Percentiles rank a stretch among this genome's conserved stretches.
Conservation (phyloP, 371 early-diverging fungal genomes). For the Conidiobolus incongruus region DNA sequence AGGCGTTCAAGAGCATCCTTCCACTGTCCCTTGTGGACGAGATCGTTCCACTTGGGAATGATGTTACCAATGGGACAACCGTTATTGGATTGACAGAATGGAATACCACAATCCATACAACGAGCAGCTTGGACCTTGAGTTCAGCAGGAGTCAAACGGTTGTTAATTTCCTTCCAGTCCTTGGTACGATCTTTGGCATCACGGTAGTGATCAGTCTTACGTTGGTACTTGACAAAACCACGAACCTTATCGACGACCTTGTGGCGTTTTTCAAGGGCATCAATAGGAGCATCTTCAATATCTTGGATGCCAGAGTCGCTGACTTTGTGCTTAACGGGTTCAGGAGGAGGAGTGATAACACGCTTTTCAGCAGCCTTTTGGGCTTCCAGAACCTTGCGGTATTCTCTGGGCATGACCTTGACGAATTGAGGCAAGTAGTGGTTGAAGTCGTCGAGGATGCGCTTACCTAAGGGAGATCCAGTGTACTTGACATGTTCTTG, state of each 20-base stretch:
- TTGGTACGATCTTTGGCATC: constrained; percentile 48
- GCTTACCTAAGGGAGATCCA: constrained; percentile 56
- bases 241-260: constrained; percentile 52
- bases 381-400: constrained; percentile 48
- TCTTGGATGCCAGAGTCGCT: constrained; percentile 42
- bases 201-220: constrained; percentile 70
- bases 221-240: constrained; percentile 84
- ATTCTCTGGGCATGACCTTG: constrained; percentile 89
- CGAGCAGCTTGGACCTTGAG: constrained; percentile 85
- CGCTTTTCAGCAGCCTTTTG: constrained; percentile 10
- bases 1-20: constrained; percentile 78
- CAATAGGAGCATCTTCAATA: constrained; percentile 70
- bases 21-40: constrained; percentile 87
- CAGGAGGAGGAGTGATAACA: constrained; percentile 10
- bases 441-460: constrained; percentile 47
- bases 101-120: constrained; percentile 95
- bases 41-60: constrained; percentile 96
- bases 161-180: constrained; percentile 87
- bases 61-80: constrained; percentile 95
- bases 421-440: constrained; percentile 52
- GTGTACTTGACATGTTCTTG: constrained; percentile 61
- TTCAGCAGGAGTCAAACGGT: constrained; percentile 49
- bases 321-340: constrained; percentile 10
- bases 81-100: constrained; percentile 89
- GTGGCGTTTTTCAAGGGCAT: constrained; percentile 37